These are phyloP conservation scores for Sinapis alba DNA, from an alignment of 441 rosid genomes.

Conservation along the genomic window DNA sequence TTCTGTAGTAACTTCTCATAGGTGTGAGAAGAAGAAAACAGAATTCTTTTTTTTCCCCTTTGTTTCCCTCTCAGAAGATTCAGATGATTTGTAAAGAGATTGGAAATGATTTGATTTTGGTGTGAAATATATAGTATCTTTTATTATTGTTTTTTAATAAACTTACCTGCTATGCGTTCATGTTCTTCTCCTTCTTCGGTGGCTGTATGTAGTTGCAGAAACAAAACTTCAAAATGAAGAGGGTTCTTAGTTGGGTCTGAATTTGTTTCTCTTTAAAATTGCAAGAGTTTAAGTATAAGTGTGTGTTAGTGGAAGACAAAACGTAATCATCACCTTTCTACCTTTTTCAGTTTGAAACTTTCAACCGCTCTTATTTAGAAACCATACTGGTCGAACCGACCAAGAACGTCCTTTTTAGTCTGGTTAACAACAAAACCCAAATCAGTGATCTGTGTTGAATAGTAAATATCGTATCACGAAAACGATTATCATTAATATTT, in stretches of 20 bases:
- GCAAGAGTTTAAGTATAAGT: constrained; percentile 1
- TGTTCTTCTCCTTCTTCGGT: constrained; percentile 1
- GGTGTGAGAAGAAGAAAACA: constrained; percentile 28
- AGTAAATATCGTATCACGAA: neutral
- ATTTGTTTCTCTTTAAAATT: constrained; percentile 23
- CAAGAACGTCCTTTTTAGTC: neutral
- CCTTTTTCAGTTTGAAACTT: constrained; percentile 32
- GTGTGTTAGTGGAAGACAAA: constrained; percentile 41
- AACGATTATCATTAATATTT: neutral
- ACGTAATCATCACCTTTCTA: constrained; percentile 41
- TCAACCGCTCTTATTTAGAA: neutral
- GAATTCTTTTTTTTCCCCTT: constrained; percentile 12
- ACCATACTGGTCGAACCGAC: constrained; percentile 7
- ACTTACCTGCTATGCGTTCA: constrained; percentile 20
- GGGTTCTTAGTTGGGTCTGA: constrained; percentile 27
- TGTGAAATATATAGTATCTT: constrained; percentile 44
- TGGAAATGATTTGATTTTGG: constrained; percentile 77
- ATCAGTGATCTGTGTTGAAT: neutral
- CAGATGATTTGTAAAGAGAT: constrained; percentile 47
- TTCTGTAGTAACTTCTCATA: constrained; percentile 30
- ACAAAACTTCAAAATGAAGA: neutral
- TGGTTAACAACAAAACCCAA: neutral
- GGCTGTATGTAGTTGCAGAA: constrained; percentile 21
- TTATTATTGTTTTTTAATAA: neutral
- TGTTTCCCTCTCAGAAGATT: constrained; percentile 25